Percentiles rank a stretch among this genome's conserved stretches.
These are phyloP conservation scores for Colletotrichum sp. DNA, from an alignment of 2,329 filamentous ascomycete species.

Conservation along the genomic window DNA sequence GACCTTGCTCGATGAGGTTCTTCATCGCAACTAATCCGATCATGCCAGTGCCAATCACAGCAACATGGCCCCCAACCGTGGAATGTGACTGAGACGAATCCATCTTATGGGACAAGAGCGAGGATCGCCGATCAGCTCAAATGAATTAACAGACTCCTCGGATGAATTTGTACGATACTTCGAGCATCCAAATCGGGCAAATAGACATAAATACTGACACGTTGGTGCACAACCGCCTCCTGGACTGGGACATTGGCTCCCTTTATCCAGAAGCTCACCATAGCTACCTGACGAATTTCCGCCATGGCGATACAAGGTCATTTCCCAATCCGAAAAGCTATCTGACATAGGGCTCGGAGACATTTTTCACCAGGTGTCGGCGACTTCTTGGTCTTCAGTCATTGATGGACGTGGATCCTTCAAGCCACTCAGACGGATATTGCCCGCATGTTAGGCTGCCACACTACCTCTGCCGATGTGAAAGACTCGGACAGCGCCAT, in stretches of 20 bases:
- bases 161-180: not conserved
- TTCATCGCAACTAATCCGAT: constrained; percentile 22
- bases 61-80: constrained; percentile 26
- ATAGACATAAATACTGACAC: accelerated
- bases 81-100: not conserved
- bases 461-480: not conserved
- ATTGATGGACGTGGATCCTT: not conserved
- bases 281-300: not conserved
- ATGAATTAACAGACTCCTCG: accelerated
- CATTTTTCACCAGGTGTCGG: not conserved
- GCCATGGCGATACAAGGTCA: not conserved
- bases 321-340: not conserved
- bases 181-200: not conserved
- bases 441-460: not conserved
- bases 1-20: constrained; percentile 19
- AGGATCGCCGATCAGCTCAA: not conserved
- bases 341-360: not conserved
- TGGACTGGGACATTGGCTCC: not conserved
- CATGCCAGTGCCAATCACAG: constrained; percentile 26
- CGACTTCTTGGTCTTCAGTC: not conserved
- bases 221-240: not conserved
- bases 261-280: not conserved
- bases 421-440: not conserved
- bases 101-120: not conserved
- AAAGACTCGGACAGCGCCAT: not conserved